Percentiles rank a stretch among this genome's conserved stretches.
Conservation (phyloP, 139 green algal genomes). For the Ettlia oleoabundans region DNA sequence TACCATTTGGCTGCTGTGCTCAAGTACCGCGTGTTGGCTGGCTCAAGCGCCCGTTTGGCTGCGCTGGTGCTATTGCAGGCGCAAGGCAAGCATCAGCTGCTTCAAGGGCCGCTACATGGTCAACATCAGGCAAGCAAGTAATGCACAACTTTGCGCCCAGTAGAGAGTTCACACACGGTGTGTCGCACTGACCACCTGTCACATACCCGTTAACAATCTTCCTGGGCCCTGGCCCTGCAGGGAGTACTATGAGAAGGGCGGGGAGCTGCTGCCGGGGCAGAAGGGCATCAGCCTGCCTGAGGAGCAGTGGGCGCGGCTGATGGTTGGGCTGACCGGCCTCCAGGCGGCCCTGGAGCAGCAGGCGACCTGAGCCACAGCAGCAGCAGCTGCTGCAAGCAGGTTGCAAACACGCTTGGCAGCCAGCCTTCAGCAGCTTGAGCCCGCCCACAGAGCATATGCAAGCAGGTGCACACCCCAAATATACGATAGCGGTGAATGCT, state of each 20-base stretch:
- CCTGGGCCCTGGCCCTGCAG: neutral
- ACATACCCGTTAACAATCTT: too few relatives aligned
- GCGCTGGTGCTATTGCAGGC: slow-evolving; percentile 33
- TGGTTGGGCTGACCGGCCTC: slow-evolving; percentile 36
- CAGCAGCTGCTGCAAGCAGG: too few relatives aligned
- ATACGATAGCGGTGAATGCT: too few relatives aligned
- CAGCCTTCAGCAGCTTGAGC: too few relatives aligned
- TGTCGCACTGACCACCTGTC: too few relatives aligned
- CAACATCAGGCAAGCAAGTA: slow-evolving; percentile 30
- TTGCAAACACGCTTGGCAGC: too few relatives aligned
- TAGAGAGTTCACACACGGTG: too few relatives aligned
- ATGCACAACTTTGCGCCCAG: neutral
- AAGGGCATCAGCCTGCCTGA: slow-evolving; percentile 65
- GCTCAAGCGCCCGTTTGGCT: too few relatives aligned
- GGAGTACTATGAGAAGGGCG: slow-evolving; percentile 62
- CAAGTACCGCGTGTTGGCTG: too few relatives aligned
- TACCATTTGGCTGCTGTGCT: too few relatives aligned
- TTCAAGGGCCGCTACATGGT: slow-evolving; percentile 59
- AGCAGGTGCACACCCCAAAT: too few relatives aligned
- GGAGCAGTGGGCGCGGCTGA: slow-evolving; percentile 59
- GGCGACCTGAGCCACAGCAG: neutral
- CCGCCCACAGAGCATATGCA: too few relatives aligned
- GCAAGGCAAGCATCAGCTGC: slow-evolving; percentile 37
- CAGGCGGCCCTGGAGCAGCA: neutral
- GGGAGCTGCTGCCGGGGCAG: slow-evolving; percentile 43